A percentile compares a stretch with the other conserved stretches of the same genome.
phyloP scores from a whole-genome alignment of 495 filamentous ascomycete species.

The Terfezia boudieri region DNA sequence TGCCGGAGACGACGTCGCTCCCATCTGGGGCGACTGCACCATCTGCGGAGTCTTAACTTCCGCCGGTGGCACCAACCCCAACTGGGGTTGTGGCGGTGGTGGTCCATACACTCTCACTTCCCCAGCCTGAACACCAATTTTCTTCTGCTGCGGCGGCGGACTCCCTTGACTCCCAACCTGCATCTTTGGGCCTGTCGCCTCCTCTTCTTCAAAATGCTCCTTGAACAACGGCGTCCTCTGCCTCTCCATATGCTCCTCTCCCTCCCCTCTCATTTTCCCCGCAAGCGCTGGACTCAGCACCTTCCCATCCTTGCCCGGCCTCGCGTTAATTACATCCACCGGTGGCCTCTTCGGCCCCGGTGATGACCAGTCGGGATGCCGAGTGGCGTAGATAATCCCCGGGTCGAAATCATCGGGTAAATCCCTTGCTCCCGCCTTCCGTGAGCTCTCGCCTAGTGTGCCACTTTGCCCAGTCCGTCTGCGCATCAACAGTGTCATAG shows the following conservation, averaged over 20 bases:
- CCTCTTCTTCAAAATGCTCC: conserved; percentile 41
- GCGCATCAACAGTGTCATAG: conserved; percentile 45
- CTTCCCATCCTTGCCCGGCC: background rate
- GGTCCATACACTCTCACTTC: too few species aligned
- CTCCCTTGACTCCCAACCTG: too few species aligned
- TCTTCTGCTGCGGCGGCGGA: too few species aligned
- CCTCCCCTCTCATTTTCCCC: background rate
- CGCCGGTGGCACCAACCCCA: conserved; percentile 17
- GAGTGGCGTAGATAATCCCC: conserved; percentile 28
- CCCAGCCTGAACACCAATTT: too few species aligned
- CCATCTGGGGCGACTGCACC: conserved; percentile 19
- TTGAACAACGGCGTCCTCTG: conserved; percentile 36
- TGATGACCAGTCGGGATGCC: conserved; percentile 19
- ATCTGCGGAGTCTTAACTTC: conserved; percentile 22
- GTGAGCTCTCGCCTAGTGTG: conserved; percentile 18
- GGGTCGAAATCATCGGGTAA: conserved; percentile 53
- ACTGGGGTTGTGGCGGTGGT: too few species aligned
- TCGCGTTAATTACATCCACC: background rate
- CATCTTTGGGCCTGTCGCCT: conserved; percentile 8
- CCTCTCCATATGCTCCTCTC: background rate
- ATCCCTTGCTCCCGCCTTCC: conserved; percentile 20
- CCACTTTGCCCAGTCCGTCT: conserved; percentile 31
- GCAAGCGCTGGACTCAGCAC: conserved; percentile 1
- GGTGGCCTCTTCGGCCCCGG: conserved; percentile 7
- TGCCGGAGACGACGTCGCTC: conserved; percentile 1